Percentiles rank a stretch among this genome's conserved stretches.
Evolutionary conservation across 2,329 filamentous ascomycete species (phyloP).

Genomic region (Exophiala xenobiotica): DNA sequence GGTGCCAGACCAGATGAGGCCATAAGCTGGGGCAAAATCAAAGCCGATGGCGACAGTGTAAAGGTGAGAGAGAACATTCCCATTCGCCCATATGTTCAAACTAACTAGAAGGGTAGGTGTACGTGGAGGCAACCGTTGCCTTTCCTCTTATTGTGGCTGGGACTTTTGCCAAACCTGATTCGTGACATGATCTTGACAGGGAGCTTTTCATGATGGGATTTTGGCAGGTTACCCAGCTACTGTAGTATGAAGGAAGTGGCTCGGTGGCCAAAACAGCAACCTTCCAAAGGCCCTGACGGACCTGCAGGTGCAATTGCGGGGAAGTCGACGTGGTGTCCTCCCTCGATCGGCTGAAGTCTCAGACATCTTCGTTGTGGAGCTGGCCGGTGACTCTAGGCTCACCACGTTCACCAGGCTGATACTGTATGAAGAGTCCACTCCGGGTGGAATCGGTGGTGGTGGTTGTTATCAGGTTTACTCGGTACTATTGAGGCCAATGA

Average conservation of each 20-base stretch:
- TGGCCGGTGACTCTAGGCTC: neutral
- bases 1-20: conserved; percentile 94
- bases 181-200: conserved; percentile 30
- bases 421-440: neutral
- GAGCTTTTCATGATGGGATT: conserved; percentile 51
- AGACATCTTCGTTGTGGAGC: neutral
- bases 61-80: conserved; percentile 64
- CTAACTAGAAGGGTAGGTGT: conserved; percentile 47
- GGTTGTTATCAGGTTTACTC: neutral
- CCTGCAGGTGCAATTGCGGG: neutral
- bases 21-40: conserved; percentile 98
- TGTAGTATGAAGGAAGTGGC: neutral
- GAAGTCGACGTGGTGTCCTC: neutral
- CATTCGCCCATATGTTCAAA: neutral
- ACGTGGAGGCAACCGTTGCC: conserved; percentile 66
- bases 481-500: neutral
- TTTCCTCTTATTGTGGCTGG: conserved; percentile 58
- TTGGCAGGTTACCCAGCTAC: conserved; percentile 49
- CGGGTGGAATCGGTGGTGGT: neutral
- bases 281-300: neutral
- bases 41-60: conserved; percentile 78
- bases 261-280: neutral
- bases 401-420: neutral
- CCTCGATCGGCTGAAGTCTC: neutral
- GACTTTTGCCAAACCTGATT: conserved; percentile 21